Conservation (phyloP, 192 early-diverging fungal species). For the Umbelopsis vinacea region DNA sequence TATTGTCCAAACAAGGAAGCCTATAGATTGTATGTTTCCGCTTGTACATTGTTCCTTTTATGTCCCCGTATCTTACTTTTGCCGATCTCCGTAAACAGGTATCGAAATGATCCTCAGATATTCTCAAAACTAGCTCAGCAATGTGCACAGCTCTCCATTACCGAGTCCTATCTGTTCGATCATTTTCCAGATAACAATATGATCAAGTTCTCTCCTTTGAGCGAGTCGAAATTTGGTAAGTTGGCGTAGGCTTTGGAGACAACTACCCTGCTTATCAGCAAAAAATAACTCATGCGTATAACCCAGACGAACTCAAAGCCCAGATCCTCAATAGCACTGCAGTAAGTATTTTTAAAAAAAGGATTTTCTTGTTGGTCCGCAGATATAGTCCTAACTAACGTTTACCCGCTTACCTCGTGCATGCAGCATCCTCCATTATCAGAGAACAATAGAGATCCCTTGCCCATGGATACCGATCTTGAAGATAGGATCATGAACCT, state of each 20-base stretch:
- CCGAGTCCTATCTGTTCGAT: constrained; percentile 64
- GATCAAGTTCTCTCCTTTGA: constrained; percentile 60
- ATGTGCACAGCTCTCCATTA: constrained; percentile 73
- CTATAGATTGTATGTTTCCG: constrained; percentile 54
- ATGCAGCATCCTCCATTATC: constrained; percentile 18
- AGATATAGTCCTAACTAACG: neutral
- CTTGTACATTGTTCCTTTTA: neutral
- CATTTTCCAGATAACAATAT: constrained; percentile 58
- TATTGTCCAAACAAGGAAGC: constrained; percentile 70
- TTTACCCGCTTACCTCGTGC: too few relatives aligned
- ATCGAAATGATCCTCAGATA: constrained; percentile 57
- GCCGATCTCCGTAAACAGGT: constrained; percentile 39
- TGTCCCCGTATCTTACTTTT: neutral
- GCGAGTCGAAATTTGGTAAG: constrained; percentile 61
- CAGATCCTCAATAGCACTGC: constrained; percentile 43
- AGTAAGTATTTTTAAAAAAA: constrained; percentile 21
- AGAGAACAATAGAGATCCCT: neutral
- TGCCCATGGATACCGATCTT: neutral
- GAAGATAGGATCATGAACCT: neutral
- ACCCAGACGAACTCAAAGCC: constrained; percentile 46
- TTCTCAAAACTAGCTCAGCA: constrained; percentile 75
- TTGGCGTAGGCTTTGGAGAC: neutral
- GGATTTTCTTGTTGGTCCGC: too few relatives aligned
- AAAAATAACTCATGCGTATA: neutral
- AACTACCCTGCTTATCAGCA: neutral